phyloP scores from a whole-genome alignment of 2,329 filamentous ascomycete species.

The Didymella segeticola region DNA sequence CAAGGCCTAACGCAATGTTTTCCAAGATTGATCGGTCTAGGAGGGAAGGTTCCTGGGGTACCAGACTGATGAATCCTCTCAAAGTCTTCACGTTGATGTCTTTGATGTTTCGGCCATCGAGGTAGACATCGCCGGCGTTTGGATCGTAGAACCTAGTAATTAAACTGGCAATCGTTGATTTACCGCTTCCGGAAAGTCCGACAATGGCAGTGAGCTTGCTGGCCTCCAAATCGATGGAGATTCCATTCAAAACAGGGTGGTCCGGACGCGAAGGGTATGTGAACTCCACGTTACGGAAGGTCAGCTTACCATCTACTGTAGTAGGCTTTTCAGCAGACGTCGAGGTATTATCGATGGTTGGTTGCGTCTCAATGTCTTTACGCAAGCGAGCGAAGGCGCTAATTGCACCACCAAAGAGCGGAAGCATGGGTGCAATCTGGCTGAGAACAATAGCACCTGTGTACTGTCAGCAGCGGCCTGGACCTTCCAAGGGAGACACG shows the following conservation, averaged over 20 bases:
- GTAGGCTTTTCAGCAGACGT: conserved; percentile 34
- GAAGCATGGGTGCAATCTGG: conserved; percentile 56
- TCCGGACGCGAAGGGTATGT: conserved; percentile 52
- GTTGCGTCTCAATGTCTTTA: conserved; percentile 61
- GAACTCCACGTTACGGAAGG: conserved; percentile 51
- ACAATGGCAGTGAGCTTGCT: conserved; percentile 53
- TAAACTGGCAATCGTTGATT: conserved; percentile 51
- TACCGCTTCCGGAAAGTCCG: conserved; percentile 52
- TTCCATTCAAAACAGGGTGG: conserved; percentile 46
- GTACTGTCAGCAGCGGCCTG: not conserved
- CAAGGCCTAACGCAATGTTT: conserved; percentile 61
- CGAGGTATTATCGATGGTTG: conserved; percentile 49
- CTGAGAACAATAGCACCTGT: conserved; percentile 56
- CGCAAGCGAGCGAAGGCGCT: conserved; percentile 65
- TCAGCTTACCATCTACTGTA: conserved; percentile 55
- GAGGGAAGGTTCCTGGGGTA: conserved; percentile 61
- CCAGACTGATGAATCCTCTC: conserved; percentile 49
- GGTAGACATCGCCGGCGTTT: conserved; percentile 63
- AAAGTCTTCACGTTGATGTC: conserved; percentile 48
- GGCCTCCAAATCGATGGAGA: conserved; percentile 49
- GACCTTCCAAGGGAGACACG: conserved; percentile 3
- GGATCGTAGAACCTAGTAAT: conserved; percentile 52
- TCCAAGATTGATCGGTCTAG: conserved; percentile 61
- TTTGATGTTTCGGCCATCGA: conserved; percentile 57
- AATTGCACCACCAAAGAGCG: conserved; percentile 57